Conservation (phyloP, 768 basidiomycete genomes). For the Termitomyces sp. region DNA sequence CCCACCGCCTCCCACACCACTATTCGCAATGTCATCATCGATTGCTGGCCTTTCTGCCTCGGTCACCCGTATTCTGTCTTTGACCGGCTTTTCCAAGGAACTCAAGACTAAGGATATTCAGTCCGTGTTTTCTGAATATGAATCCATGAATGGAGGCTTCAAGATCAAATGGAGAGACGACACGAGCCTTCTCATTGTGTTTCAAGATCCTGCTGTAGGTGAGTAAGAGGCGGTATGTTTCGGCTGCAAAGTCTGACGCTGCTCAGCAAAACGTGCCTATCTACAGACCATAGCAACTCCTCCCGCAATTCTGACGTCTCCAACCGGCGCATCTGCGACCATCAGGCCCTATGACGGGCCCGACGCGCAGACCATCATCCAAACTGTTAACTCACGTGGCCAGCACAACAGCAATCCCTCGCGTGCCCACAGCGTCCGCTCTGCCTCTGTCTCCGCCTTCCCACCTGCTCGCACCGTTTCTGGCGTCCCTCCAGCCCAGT, state of each 20-base stretch:
- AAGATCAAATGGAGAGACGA: conserved; percentile 99
- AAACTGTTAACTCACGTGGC: conserved; percentile 74
- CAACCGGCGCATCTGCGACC: conserved; percentile 48
- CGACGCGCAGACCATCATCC: conserved; percentile 85
- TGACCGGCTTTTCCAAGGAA: conserved; percentile 92
- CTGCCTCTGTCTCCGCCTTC: conserved; percentile 63
- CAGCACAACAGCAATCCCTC: conserved; percentile 59
- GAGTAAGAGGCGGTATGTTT: conserved; percentile 31
- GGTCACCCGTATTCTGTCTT: conserved; percentile 90
- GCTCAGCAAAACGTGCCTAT: conserved; percentile 90
- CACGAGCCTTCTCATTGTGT: conserved; percentile 92
- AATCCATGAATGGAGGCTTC: conserved; percentile 83
- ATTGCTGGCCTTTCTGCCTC: conserved; percentile 87
- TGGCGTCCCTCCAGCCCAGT: conserved; percentile 30
- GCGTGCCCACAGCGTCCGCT: conserved; percentile 69
- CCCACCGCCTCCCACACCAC: conserved; percentile 18
- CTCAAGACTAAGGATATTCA: conserved; percentile 98
- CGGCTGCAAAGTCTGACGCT: conserved; percentile 7
- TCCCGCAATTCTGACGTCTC: conserved; percentile 63
- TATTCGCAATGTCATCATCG: conserved; percentile 58
- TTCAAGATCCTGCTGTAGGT: conserved; percentile 88
- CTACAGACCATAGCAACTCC: conserved; percentile 84
- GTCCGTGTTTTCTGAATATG: conserved; percentile 85
- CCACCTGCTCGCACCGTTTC: conserved; percentile 49
- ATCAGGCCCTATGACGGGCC: conserved; percentile 94